Base-by-base conservation (phyloP, 768 basidiomycete genomes). In the Leccinum pellstonianum region DNA sequence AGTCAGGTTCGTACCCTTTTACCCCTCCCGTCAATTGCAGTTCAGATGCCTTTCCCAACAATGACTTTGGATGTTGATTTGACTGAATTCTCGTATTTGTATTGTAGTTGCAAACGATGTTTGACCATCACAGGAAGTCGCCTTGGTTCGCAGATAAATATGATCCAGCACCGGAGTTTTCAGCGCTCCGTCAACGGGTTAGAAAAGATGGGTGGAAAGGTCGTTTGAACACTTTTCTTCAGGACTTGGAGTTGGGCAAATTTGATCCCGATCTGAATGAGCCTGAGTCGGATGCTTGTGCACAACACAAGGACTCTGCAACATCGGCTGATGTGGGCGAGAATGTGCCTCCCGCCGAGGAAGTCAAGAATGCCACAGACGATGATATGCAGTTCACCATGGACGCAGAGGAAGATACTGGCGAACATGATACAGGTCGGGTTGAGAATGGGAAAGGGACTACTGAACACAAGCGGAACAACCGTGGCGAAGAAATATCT, bases 111-210 rank as follows among this genome's bases (percentile, higher is more conserved):
- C 92, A 93, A 80, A 90, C 90, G 58, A 90, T 98, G 83, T 97
- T 93, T 82, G 90, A 97, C 35, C 90, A 93, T 76, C 95, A 98
- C 79, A 85, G 87, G 76, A 88, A 90, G 70, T 93, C 92, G n/a
- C 89, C 93, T 14, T 98, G 95, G 95, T 98, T 97, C 79, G 85
- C 86, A 57, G 95, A 98, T 81, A 92, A 93, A 74, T 98, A 98
- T 78, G 92, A 94, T 62, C 89, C 89, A 58, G 75, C 85, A 46
- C 79, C 84, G 54, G 88, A 92, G 66, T 84, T 83, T 69, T 81
- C 83, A 57, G 80, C 81, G 56, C 77, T 95, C 72, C 88, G 95
- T 67, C 80, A 80, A 62, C 83, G 93, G 65, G 85, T 94, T 62
- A 84, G 90, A 71, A 89, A 86, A 75, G 86, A 90, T 64, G 95